phyloP scores from a whole-genome alignment of 2,329 filamentous ascomycete species.

The Daldinia sp. region DNA sequence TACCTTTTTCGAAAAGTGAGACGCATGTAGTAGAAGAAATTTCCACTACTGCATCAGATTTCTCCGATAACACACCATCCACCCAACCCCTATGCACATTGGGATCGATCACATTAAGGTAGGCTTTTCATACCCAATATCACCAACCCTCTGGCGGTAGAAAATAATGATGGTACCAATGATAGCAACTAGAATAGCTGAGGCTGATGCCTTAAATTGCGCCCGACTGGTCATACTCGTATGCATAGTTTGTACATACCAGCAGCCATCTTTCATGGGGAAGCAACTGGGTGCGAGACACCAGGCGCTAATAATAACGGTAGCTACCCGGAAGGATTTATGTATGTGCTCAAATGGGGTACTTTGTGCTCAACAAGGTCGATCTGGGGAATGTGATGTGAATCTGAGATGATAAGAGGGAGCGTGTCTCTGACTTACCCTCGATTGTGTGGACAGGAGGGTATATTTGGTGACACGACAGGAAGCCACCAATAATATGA shows the following conservation, averaged over 20 bases:
- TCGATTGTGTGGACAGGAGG: slow-evolving; percentile 31
- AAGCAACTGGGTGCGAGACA: slow-evolving; percentile 18
- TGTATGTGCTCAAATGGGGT: slow-evolving; percentile 14
- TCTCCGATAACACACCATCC: slow-evolving; percentile 21
- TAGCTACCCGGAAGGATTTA: slow-evolving; percentile 20
- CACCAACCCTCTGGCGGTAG: slow-evolving; percentile 20
- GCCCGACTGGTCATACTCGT: slow-evolving; percentile 35
- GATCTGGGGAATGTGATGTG: slow-evolving; percentile 37
- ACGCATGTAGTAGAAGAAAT: slow-evolving; percentile 32
- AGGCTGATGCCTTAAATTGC: slow-evolving; percentile 27
- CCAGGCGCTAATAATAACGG: slow-evolving; percentile 1
- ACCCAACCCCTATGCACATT: slow-evolving; percentile 12
- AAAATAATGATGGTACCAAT: slow-evolving; percentile 33
- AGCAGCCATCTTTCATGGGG: slow-evolving; percentile 9
- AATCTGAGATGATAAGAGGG: slow-evolving; percentile 23
- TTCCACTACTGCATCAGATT: slow-evolving; percentile 32
- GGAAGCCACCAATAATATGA: slow-evolving; percentile 21
- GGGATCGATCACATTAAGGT: slow-evolving; percentile 17
- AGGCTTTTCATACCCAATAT: slow-evolving; percentile 39
- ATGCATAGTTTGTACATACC: slow-evolving; percentile 1
- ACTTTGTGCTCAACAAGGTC: slow-evolving; percentile 28
- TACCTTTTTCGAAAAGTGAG: slow-evolving; percentile 29
- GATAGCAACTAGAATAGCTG: slow-evolving; percentile 34
- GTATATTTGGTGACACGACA: slow-evolving; percentile 22
- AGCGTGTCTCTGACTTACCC: slow-evolving; percentile 40